phyloP scores from a whole-genome alignment of 768 basidiomycete species.

The Tulasnella sp. region DNA sequence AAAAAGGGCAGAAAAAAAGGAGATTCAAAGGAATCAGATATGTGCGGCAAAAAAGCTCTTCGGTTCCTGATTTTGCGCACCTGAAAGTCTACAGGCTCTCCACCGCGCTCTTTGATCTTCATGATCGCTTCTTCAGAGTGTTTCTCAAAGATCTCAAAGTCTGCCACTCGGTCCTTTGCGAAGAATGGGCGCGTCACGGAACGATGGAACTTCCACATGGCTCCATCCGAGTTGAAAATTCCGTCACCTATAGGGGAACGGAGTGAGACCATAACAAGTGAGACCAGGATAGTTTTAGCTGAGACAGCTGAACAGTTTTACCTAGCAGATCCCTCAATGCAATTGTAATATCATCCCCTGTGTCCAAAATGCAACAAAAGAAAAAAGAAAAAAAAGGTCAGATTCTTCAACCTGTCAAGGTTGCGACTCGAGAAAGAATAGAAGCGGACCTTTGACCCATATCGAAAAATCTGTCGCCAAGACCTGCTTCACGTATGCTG shows the following conservation, averaged over 20 bases:
- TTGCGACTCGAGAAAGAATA: background rate
- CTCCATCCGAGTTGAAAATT: conserved; percentile 39
- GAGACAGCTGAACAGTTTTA: conserved; percentile 20
- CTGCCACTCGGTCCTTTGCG: conserved; percentile 44
- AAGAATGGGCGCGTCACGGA: conserved; percentile 63
- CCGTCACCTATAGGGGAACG: conserved; percentile 39
- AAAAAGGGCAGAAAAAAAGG: too few relatives aligned
- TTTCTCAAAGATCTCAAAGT: conserved; percentile 50
- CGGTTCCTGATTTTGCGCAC: conserved; percentile 23
- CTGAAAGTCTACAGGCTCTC: conserved; percentile 48
- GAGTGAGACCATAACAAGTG: conserved; percentile 24
- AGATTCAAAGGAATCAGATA: too few relatives aligned
- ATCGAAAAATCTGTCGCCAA: conserved; percentile 48
- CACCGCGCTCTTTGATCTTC: conserved; percentile 35
- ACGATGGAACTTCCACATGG: conserved; percentile 68
- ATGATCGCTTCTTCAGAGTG: conserved; percentile 39
- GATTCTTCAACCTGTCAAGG: background rate
- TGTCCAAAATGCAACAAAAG: too few relatives aligned
- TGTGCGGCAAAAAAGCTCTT: background rate
- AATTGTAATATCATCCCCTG: background rate
- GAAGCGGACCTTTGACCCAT: conserved; percentile 42
- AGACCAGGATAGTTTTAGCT: too few relatives aligned
- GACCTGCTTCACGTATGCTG: conserved; percentile 42
- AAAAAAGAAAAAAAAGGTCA: background rate
- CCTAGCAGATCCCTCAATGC: conserved; percentile 25